Base-by-base conservation (phyloP, 805 yeast genomes). In the Sugiyamaella qingdaonensis region DNA sequence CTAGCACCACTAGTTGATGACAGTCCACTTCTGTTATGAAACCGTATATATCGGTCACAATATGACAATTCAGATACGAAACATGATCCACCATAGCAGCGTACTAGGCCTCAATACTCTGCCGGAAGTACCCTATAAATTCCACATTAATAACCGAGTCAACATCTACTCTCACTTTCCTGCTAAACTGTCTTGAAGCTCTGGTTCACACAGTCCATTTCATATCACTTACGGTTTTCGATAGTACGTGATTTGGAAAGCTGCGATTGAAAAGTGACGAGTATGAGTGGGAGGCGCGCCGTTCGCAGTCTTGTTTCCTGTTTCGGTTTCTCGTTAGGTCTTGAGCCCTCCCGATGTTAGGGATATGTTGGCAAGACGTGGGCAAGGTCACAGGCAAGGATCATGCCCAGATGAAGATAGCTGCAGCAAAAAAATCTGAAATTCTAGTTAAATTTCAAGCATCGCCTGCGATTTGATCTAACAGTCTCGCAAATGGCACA, bases 401-500 rank as follows among this genome's bases (percentile, higher is more conserved):
- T n/a, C 16, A 34, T n/a, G 16, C 10, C 37, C 37, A 9, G 37
- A 34, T 34, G 37, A 13, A 9, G 37, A 13, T 13, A 34, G 16
- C 16, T 34, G 48, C 36, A 21, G 35, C 16, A 43, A 45, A 35
- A 42, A 49, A 33, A n/a, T 32, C 21, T 18, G 45, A 29, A 9
- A 14, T n/a, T 31, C 16, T n/a, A 44, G 27, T 5, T 2, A 24
- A 18, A 27, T 8, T 10, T 27, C 21, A 34, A 35, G 54, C 59
- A 55, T 57, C 4, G 37, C 29, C 29, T 7, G 29, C 29, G 29
- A 24, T 24, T 24, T 3, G 7, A 24, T 24, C 29, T 24, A 24
- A 24, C 54, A 16, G 14, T 19, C n/a, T n/a, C 11, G 14, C 49
- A 14, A 11, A 68, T 62, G 71, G 65, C 58, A n/a, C 86, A 85